Percentiles rank a stretch among this genome's conserved stretches.
Conservation (phyloP, 1,139 yeast genomes). For the Taphrina pruni region DNA sequence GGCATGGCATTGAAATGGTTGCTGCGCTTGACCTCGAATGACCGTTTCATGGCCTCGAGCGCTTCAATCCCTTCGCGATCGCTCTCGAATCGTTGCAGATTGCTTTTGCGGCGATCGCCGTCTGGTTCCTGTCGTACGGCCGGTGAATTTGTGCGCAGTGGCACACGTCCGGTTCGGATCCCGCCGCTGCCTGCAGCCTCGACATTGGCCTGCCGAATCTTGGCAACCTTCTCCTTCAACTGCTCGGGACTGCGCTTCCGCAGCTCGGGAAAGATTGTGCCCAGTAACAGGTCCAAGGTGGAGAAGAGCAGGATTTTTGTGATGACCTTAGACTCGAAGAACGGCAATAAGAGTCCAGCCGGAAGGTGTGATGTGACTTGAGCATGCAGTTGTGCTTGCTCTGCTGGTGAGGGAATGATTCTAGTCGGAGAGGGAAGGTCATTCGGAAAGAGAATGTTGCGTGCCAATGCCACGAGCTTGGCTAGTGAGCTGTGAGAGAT, state of each 20-base stretch:
- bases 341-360: conserved; percentile 16
- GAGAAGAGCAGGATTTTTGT: conserved; percentile 19
- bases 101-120: neutral
- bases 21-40: conserved; percentile 11
- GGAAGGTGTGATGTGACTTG: conserved; percentile 11
- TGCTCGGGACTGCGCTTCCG: conserved; percentile 33
- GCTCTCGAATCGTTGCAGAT: conserved; percentile 8
- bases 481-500: conserved; percentile 23
- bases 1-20: neutral
- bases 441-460: conserved; percentile 21
- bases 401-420: conserved; percentile 3
- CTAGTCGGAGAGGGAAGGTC: conserved; percentile 26
- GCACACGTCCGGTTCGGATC: conserved; percentile 16
- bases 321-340: conserved; percentile 22
- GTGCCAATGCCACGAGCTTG: conserved; percentile 4
- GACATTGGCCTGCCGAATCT: conserved; percentile 21
- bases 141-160: neutral
- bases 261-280: conserved; percentile 33
- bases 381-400: conserved; percentile 12
- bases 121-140: neutral
- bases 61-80: conserved; percentile 15
- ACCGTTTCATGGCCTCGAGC: conserved; percentile 15
- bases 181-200: conserved; percentile 35
- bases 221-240: conserved; percentile 24
- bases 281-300: conserved; percentile 15